Base-by-base conservation (phyloP, 2,329 filamentous ascomycete genomes). In the Talaromyces pinophilus region DNA sequence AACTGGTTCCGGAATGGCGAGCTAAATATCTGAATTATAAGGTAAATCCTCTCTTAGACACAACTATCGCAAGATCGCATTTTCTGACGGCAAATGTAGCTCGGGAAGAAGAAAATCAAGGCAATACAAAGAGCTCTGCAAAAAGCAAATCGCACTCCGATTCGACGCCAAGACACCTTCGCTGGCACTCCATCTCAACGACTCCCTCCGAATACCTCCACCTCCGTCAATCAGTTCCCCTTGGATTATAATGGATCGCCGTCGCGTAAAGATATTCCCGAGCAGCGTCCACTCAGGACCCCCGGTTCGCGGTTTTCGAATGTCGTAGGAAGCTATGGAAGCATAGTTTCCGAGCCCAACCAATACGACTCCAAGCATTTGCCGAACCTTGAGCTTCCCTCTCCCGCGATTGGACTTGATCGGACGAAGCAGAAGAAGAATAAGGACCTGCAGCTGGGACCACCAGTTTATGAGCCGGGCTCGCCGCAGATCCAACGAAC, bases 21-120 rank as follows among this genome's bases (percentile, higher is more conserved):
- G 86, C 89, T 77, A 96, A 97, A 79, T 98, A 97, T 78, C 86
- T 98, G 72, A 88, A 97, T 80, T 98, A 98, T 84, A 97, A 96
- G 85, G 88, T 88, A 65, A 64, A 78, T 25, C 50, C 35, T 22
- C 22, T 33, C n/a, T 64, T 30, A 22, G 17, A 22, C 10, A 2
- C 11, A 5, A 22, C 22, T 67, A 48, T 19, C 62, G 70, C 22
- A 68, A 70, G 59, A 64, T 54, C 8, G 28, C 17, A 44, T 7
- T 52, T 25, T 5, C 44, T 46, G 33, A 54, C 46, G 33, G 60
- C 40, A 52, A 28, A 62, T 68, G 68, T 72, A 89, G 86, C 74
- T 76, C 59, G 94, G 93, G 68, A 98, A 98, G 82, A 97, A 97
- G 81, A 90, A 93, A 76, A 85, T 98, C 78, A 98, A 97, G 79